Evolutionary conservation across 2,329 filamentous ascomycete species (phyloP), one percentile per base, ranked within the genome.

Genomic region (Orbilia brochopaga): DNA sequence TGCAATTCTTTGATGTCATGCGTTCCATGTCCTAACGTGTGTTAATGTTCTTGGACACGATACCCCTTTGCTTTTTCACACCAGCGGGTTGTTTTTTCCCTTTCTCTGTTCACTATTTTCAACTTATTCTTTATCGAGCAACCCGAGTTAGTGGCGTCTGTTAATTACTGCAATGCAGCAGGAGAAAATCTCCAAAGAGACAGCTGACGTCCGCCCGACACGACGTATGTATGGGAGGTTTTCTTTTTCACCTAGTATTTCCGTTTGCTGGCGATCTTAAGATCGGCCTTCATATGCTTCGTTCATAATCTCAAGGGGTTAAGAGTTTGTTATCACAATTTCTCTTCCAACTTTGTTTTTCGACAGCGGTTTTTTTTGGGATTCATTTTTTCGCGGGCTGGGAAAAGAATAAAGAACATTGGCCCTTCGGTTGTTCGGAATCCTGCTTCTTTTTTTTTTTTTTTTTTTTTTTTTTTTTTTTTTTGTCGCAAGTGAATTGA

Each of bases 41-140:
- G 27, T 61, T 62, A 32, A 50, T 23, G 54, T 17, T 60, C 57
- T 57, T 69, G 44, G 52, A 73, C 59, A 63, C 57, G 59, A 70
- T 62, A 73, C 61, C 64, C 67, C 66, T 67, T 74, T 44, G 30
- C 59, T 54, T 46, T 35, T 48, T 48, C 44, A 48, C n/a, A 44
- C 27, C 24, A 51, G 46, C 46, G 46, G 19, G 23, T 53, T 40
- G 13, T 35, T 59, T 48, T 55, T 37, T 32, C 13, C 17, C 11
- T 30, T 55, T 19, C 30, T 3, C 5, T 23, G 44, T 19, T 52
- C n/a, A n/a, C 15, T 40, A 27, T 51, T 13, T 48, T 40, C 46
- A 15, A 37, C 62, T 62, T 60, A 50, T 57, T 37, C 58, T 72
- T 50, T 21, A 30, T 51, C 40, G 17, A 44, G 40, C 40, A 44